A percentile compares a stretch with the other conserved stretches of the same genome.
Evolutionary conservation across 2,329 filamentous ascomycete genomes (phyloP).

Genomic region (Fusarium phyllophilum): DNA sequence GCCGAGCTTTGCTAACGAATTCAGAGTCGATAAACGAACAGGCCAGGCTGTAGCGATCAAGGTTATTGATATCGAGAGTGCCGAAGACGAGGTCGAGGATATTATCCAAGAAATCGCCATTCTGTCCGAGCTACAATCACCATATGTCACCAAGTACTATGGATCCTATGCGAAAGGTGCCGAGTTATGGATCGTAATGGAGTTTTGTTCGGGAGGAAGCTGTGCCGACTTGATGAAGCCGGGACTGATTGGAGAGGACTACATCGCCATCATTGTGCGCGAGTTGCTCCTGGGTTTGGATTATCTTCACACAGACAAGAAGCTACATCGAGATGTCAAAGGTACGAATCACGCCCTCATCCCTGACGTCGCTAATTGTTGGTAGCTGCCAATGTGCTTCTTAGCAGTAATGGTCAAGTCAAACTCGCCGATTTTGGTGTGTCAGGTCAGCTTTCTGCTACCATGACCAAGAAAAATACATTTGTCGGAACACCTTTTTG

Average conservation of each 20-base stretch:
- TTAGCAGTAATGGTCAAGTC: constrained; percentile 91
- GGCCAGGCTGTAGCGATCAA: constrained; percentile 98
- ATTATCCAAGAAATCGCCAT: constrained; percentile 99
- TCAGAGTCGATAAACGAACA: constrained; percentile 88
- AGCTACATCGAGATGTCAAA: constrained; percentile 96
- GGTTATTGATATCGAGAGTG: constrained; percentile 98
- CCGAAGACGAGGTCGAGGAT: constrained; percentile 98
- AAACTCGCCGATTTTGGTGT: constrained; percentile 98
- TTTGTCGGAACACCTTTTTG: constrained; percentile 99
- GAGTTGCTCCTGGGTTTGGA: constrained; percentile 91
- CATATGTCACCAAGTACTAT: constrained; percentile 97
- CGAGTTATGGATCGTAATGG: constrained; percentile 99
- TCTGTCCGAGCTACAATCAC: constrained; percentile 92
- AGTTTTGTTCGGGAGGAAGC: constrained; percentile 96
- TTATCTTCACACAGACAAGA: constrained; percentile 94
- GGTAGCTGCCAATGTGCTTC: constrained; percentile 88
- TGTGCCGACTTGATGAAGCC: constrained; percentile 97
- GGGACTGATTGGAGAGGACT: constrained; percentile 89
- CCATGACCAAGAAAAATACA: constrained; percentile 99
- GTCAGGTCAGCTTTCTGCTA: constrained; percentile 93
- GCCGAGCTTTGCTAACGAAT: constrained; percentile 4
- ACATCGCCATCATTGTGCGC: constrained; percentile 93
- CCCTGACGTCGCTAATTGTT: not conserved
- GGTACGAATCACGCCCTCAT: constrained; percentile 59
- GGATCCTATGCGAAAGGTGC: constrained; percentile 96